A percentile compares a stretch with the other conserved stretches of the same genome.
Evolutionary conservation across 495 filamentous ascomycete species (phyloP).

Genomic region (Neurospora sp.): DNA sequence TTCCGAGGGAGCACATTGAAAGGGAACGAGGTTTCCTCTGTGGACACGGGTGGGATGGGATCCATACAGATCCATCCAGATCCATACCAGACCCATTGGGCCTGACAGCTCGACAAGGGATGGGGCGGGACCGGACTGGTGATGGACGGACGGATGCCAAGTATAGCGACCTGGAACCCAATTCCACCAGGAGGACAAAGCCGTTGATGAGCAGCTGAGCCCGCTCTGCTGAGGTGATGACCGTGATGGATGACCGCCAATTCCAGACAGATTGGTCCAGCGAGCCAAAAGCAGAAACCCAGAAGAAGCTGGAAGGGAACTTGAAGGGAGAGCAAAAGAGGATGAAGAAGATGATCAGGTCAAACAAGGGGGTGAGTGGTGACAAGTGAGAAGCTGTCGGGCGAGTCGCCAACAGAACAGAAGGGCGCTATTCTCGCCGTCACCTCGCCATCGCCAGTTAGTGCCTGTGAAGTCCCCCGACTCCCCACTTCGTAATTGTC

Average conservation of each 20-base stretch:
- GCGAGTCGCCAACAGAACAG: constrained; percentile 9
- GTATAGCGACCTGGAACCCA: neutral
- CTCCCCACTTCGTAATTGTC: constrained; percentile 19
- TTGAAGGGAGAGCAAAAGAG: neutral
- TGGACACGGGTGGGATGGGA: neutral
- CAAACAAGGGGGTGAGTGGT: neutral
- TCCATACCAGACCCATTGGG: neutral
- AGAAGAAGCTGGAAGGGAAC: neutral
- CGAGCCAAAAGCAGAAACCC: neutral
- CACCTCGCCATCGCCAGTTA: constrained; percentile 10
- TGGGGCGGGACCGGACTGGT: neutral
- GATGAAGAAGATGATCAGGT: neutral
- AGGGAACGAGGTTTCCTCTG: neutral
- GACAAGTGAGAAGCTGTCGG: neutral
- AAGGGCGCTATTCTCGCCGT: constrained; percentile 13
- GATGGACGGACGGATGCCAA: neutral
- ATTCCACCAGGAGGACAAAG: neutral
- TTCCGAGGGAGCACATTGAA: neutral
- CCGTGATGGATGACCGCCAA: neutral
- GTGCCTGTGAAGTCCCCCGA: constrained; percentile 8
- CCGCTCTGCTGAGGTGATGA: neutral
- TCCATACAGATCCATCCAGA: neutral
- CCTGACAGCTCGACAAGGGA: neutral
- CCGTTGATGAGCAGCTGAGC: neutral
- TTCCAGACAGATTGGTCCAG: neutral